These are phyloP conservation scores for Colletotrichum magnum DNA, from an alignment of 2,329 filamentous ascomycete genomes.

Conservation along the genomic window DNA sequence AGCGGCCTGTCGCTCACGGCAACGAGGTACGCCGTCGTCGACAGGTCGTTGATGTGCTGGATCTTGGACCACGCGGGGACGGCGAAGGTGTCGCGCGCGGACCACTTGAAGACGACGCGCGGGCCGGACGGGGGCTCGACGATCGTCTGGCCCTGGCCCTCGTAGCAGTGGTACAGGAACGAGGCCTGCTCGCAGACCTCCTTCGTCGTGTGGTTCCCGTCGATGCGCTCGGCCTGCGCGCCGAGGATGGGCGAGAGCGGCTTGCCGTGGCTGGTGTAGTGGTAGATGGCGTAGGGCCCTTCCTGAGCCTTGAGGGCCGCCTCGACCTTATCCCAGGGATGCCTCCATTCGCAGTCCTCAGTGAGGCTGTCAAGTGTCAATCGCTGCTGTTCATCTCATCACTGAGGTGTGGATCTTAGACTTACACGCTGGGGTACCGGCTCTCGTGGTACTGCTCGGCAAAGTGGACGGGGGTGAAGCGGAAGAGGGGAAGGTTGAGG, in stretches of 20 bases:
- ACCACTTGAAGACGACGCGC: constrained; percentile 58
- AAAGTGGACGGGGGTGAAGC: constrained; percentile 66
- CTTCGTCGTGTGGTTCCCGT: constrained; percentile 49
- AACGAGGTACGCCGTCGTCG: constrained; percentile 50
- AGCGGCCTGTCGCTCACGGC: constrained; percentile 53
- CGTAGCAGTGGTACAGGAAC: constrained; percentile 66
- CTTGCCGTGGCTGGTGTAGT: constrained; percentile 53
- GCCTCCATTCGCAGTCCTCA: constrained; percentile 56
- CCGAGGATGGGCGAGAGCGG: constrained; percentile 61
- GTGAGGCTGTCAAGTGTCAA: constrained; percentile 43
- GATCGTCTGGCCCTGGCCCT: constrained; percentile 59
- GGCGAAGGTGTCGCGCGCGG: constrained; percentile 65
- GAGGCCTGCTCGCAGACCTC: constrained; percentile 62
- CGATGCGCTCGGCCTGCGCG: constrained; percentile 63
- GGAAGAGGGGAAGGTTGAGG: constrained; percentile 67
- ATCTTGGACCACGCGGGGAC: constrained; percentile 66
- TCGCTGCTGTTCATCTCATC: neutral
- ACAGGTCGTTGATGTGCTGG: constrained; percentile 57
- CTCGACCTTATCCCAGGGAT: constrained; percentile 61
- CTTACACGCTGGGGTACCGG: constrained; percentile 63
- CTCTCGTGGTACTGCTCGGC: constrained; percentile 63
- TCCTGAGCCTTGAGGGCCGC: constrained; percentile 51
- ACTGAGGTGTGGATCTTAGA: too few species aligned
- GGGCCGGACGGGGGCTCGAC: constrained; percentile 51
- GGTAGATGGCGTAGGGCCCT: constrained; percentile 50